Evolutionary conservation across 225 moss, liverwort and hornwort genomes (phyloP).

Genomic region (Pleurozium schreberi): DNA sequence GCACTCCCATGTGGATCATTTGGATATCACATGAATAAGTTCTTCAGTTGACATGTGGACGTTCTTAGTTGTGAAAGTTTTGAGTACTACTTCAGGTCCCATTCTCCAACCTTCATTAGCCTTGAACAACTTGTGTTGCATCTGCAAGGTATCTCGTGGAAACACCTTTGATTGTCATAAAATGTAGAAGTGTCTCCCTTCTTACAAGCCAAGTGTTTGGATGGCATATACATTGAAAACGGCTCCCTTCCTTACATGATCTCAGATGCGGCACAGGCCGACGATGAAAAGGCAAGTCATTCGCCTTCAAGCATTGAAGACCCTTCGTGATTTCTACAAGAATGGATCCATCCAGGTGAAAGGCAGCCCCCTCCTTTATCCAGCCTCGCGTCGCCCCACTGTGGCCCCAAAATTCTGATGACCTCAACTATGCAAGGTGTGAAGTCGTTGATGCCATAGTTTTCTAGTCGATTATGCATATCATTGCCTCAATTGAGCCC

Average conservation of each 20-base stretch:
- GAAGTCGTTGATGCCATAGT: neutral
- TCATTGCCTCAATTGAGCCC: neutral
- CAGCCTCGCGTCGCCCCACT: neutral
- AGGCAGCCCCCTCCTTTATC: constrained; percentile 19
- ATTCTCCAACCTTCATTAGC: neutral
- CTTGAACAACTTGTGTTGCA: neutral
- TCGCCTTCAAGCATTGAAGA: constrained; percentile 23
- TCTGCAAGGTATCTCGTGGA: neutral
- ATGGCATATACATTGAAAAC: neutral
- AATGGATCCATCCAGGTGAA: constrained; percentile 13
- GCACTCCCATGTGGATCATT: neutral
- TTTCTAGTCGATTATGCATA: neutral
- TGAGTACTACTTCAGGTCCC: neutral
- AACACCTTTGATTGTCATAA: neutral
- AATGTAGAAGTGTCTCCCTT: neutral
- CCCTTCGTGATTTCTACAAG: constrained; percentile 8
- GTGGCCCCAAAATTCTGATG: neutral
- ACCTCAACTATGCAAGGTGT: neutral
- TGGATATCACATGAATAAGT: neutral
- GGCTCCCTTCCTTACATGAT: neutral
- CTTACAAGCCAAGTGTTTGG: neutral
- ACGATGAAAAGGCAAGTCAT: constrained; percentile 24
- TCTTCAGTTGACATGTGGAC: neutral
- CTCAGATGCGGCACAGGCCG: constrained; percentile 29
- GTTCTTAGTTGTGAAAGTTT: neutral